phyloP scores from a whole-genome alignment of 495 filamentous ascomycete genomes.

The Podospora bellae-mahoneyi region DNA sequence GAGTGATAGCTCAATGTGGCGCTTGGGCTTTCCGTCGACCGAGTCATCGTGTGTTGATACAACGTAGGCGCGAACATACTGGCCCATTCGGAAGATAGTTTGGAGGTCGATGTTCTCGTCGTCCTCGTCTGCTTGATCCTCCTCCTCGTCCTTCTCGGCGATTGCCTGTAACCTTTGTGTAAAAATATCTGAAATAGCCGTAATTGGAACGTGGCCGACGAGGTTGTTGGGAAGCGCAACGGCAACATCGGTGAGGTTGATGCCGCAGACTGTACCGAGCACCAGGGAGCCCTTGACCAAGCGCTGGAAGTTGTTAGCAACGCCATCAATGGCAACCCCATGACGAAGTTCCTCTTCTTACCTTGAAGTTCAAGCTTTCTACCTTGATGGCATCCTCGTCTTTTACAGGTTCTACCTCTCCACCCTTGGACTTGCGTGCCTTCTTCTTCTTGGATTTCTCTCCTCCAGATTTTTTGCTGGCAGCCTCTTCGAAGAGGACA shows the following conservation, averaged over 20 bases:
- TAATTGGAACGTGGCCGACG: conserved; percentile 82
- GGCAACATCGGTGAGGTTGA: conserved; percentile 72
- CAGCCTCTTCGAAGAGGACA: conserved; percentile 83
- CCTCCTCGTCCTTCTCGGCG: conserved; percentile 51
- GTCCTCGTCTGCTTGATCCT: conserved; percentile 45
- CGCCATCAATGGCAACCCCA: background rate
- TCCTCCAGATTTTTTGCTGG: conserved; percentile 37
- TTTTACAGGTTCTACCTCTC: conserved; percentile 32
- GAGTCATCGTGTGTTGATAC: conserved; percentile 65
- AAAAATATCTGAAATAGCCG: conserved; percentile 69
- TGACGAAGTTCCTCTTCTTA: conserved; percentile 34
- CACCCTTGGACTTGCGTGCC: conserved; percentile 57
- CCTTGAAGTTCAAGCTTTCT: conserved; percentile 88
- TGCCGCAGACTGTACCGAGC: conserved; percentile 78
- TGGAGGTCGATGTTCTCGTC: conserved; percentile 64
- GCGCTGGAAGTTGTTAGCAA: conserved; percentile 56
- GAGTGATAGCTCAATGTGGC: conserved; percentile 79
- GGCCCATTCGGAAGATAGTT: conserved; percentile 72
- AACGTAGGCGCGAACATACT: conserved; percentile 85
- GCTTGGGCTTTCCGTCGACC: conserved; percentile 60
- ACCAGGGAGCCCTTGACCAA: conserved; percentile 79
- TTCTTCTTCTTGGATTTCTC: conserved; percentile 47
- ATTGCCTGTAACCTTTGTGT: conserved; percentile 60
- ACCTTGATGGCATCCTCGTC: conserved; percentile 65
- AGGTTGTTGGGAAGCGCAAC: conserved; percentile 89